A percentile compares a stretch with the other conserved stretches of the same genome.
Evolutionary conservation across 73 alveolate genomes (phyloP).

Genomic region (Paraurostyla sp.): DNA sequence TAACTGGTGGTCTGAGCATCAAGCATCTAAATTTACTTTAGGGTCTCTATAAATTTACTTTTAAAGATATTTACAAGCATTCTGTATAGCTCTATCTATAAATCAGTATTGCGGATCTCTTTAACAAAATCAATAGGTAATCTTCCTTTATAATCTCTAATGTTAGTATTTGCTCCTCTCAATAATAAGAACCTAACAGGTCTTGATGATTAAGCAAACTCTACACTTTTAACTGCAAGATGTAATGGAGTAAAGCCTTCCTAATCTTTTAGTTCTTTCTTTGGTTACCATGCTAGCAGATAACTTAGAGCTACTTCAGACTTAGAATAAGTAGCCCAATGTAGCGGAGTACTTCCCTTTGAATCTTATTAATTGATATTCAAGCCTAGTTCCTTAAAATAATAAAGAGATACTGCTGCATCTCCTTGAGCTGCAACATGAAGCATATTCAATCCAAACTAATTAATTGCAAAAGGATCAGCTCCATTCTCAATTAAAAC

Average conservation of each 20-base stretch:
- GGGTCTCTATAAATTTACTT: slow-evolving; percentile 1
- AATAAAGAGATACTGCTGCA: slow-evolving; percentile 31
- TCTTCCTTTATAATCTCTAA: slow-evolving; percentile 49
- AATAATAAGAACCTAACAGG: slow-evolving; percentile 53
- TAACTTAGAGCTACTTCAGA: slow-evolving; percentile 62
- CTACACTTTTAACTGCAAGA: slow-evolving; percentile 56
- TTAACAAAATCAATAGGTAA: slow-evolving; percentile 28
- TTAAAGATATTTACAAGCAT: slow-evolving; percentile 40
- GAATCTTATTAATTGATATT: slow-evolving; percentile 22
- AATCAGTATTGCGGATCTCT: background rate
- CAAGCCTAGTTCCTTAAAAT: slow-evolving; percentile 3
- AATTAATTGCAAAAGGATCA: background rate
- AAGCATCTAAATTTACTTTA: slow-evolving; percentile 47
- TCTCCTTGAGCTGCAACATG: slow-evolving; percentile 71
- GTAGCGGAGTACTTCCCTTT: slow-evolving; percentile 60
- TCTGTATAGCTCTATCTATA: slow-evolving; percentile 40
- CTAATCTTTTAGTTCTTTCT: slow-evolving; percentile 28
- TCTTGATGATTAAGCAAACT: slow-evolving; percentile 7
- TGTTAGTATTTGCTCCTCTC: slow-evolving; percentile 49
- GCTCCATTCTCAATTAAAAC: slow-evolving; percentile 11
- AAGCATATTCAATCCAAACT: slow-evolving; percentile 38
- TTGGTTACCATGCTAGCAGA: slow-evolving; percentile 67
- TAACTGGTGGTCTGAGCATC: slow-evolving; percentile 66
- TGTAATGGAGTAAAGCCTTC: slow-evolving; percentile 70
- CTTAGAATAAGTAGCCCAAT: slow-evolving; percentile 60